Base-by-base conservation (phyloP, 2,329 filamentous ascomycete genomes). In the Fusarium udum region DNA sequence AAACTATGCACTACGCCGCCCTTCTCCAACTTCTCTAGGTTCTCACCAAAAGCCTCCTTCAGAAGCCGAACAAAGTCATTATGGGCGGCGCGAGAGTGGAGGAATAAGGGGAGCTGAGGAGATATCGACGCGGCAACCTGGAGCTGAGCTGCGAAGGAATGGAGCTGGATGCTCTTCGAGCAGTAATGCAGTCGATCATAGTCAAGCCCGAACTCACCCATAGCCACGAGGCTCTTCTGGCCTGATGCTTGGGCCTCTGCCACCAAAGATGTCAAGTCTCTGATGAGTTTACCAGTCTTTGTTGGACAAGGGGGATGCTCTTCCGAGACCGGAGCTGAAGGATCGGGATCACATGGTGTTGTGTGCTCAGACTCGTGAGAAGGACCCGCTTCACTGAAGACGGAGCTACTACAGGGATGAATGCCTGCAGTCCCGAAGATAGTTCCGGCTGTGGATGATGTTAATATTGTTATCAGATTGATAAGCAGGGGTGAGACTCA, bases 201-300 rank as follows among this genome's bases (percentile, higher is more conserved):
- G 83, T 99, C 96, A 8, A 99, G 91, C 4, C 96, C 96, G 71
- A 99, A 94, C 83, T 99, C 96, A 55, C 96, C 96, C 80, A 98
- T 95, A 12, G 96, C 95, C 2, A 94, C 91, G 45, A 93, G 87
- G 42, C 75, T 73, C 45, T 77, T 69, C 42, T 75, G 71, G 0
- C 89, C 81, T 11, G 82, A 80, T 6, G 82, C 72, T 24, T 89
- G 90, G 2, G 90, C 88, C 40, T 89, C 83, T 5, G 87, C 79
- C 8, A 95, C 89, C 6, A 98, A 85, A 12, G 84, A 79, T 49
- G 87, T 87, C n/a, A 98, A 87, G 36, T 89, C 86, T 1, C 83
- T 71, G 28, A 95, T 86, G 78, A 89, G 86, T 46, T 81, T 78
- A 16, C 79, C 77, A 7, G 88, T 88, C 77, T 84, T 85, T 40